phyloP scores from a whole-genome alignment of 2,329 filamentous ascomycete species.

The Diaporthe sp. region DNA sequence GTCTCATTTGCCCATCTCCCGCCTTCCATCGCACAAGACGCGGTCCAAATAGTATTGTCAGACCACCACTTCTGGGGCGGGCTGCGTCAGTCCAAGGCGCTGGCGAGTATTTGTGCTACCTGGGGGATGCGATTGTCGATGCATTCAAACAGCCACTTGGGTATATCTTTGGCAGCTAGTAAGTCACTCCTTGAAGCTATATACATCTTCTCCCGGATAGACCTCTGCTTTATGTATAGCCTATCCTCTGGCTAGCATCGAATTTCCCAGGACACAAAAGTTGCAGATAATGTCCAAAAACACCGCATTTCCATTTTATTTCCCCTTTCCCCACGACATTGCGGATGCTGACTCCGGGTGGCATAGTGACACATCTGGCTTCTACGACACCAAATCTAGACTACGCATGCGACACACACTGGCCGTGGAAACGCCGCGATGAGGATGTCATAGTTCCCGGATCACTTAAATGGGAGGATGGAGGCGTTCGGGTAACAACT shows the following conservation, averaged over 20 bases:
- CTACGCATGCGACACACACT: constrained; percentile 60
- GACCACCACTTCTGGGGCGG: constrained; percentile 62
- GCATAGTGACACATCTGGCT: constrained; percentile 56
- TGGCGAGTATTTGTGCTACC: constrained; percentile 55
- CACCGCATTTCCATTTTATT: neutral
- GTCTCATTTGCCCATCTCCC: constrained; percentile 58
- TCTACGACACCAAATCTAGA: constrained; percentile 57
- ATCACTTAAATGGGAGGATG: constrained; percentile 49
- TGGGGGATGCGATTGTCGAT: constrained; percentile 58
- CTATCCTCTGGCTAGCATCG: no score
- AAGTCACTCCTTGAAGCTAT: neutral
- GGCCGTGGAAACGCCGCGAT: constrained; percentile 59
- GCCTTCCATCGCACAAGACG: constrained; percentile 54
- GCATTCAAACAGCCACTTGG: constrained; percentile 60
- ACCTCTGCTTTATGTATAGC: no score
- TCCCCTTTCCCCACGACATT: neutral
- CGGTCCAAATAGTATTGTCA: constrained; percentile 57
- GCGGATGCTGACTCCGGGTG: neutral
- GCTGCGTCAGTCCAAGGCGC: constrained; percentile 55
- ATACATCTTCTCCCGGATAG: accelerated
- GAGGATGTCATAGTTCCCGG: constrained; percentile 58
- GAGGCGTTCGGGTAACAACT: neutral
- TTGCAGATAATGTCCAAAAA: no score
- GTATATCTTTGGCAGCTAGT: constrained; percentile 57
- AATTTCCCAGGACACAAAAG: neutral